Base-by-base conservation (phyloP, 257 asterid genomes). In the Solanum commersonii region DNA sequence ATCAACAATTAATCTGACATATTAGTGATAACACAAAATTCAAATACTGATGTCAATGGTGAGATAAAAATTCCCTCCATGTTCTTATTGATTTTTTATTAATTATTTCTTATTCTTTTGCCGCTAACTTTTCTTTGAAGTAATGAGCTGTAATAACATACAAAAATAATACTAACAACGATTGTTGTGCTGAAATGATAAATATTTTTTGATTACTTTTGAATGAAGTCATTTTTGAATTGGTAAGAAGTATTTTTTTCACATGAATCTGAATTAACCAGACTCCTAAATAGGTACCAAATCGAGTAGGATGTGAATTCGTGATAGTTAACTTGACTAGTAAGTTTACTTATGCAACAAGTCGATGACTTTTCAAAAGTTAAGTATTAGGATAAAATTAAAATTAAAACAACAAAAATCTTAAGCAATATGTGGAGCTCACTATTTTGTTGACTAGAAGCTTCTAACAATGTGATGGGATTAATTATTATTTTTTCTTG, bases 211-310 rank as follows among this genome's bases (percentile, higher is more conserved):
- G 2, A 15, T 49, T 15, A 49, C 7, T 2, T 37, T 37, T 46
- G 4, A 16, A 16, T 52, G 56, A 52, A 52, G 1, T 16, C 10
- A 0, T 2, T n/a, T n/a, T n/a, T n/a, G n/a, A n/a, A n/a, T n/a
- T n/a, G n/a, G n/a, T n/a, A n/a, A n/a, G n/a, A n/a, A 16, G 16
- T 16, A 2, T 52, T 52, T 18, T 46, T 49, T 18, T 1, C 2
- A 52, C 10, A 4, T 16, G 0, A 52, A 52, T 52, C 0, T 16
- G 0, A 1, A 18, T 52, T 16, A 18, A 18, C 1, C n/a, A 52
- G 10, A 6, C 10, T 52, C 3, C 0, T 5, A 52, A 52, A 52
- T 16, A 52, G 0, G 8, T 52, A 16, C 0, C 1, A 16, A 52
- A 52, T 16, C 23, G 1, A 52, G 4, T 52, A 2, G 23, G 10